These are phyloP conservation scores for Pyricularia sp. DNA, from an alignment of 2,329 filamentous ascomycete species.

Conservation along the genomic window DNA sequence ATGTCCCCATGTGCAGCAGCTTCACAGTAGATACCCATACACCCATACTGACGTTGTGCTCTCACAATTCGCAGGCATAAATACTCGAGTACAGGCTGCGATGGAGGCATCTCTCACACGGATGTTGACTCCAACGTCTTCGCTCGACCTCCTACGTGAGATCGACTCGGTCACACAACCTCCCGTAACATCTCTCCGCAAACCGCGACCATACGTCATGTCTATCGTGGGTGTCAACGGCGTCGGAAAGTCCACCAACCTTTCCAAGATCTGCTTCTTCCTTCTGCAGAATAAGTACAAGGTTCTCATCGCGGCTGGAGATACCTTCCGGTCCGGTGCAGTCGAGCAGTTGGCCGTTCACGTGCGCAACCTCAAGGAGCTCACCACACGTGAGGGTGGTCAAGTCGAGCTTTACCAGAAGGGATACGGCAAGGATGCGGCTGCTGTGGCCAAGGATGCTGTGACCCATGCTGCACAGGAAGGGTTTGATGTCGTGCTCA, in stretches of 20 bases:
- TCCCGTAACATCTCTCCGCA: conserved; percentile 46
- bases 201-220: conserved; percentile 80
- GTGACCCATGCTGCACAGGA: conserved; percentile 65
- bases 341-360: conserved; percentile 96
- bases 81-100: conserved; percentile 67
- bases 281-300: conserved; percentile 93
- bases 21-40: not conserved
- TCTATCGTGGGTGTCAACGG: conserved; percentile 98
- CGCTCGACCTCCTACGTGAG: conserved; percentile 84
- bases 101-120: conserved; percentile 89
- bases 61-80: conserved; percentile 40
- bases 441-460: conserved; percentile 86
- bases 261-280: conserved; percentile 98
- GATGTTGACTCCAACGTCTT: conserved; percentile 91
- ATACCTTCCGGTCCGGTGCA: conserved; percentile 93
- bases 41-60: conserved; percentile 3
- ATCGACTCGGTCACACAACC: conserved; percentile 69
- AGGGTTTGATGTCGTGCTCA: conserved; percentile 83
- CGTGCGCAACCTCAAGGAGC: conserved; percentile 82
- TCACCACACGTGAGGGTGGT: conserved; percentile 72
- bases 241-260: conserved; percentile 93
- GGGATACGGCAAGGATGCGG: conserved; percentile 95
- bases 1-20: conserved; percentile 7
- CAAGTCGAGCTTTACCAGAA: conserved; percentile 88
- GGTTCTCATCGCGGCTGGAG: conserved; percentile 84